Evolutionary conservation across 176 grass and related monocot genomes (phyloP), one percentile per base, ranked within the genome.

Genomic region (Poa annua): DNA sequence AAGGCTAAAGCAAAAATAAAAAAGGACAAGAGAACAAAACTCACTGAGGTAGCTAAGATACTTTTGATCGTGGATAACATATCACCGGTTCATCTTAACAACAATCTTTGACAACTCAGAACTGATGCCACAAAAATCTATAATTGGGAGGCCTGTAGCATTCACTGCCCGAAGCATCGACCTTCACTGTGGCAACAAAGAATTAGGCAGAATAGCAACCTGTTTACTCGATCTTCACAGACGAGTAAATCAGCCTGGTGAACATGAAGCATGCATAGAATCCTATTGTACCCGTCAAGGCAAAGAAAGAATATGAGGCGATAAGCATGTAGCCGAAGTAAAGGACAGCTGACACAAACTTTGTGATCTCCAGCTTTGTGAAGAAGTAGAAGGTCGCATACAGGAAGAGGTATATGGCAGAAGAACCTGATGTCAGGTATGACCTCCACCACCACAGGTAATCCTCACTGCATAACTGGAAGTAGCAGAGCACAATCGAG

Each of bases 321-420:
- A 93, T 97, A 13, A 97, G 86, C 94, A 97, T 97, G 91, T 97
- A 97, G 53, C 94, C 91, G 0, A 97, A 97, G 88, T 97, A 97
- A 49, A 97, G 66, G 70, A 91, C 65, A 0, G 86, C 94, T 50
- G 94, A 97, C 66, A 91, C 91, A 13, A 90, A 72, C 81, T 93
- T 97, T 22, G 94, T 97, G 65, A 97, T 97, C 78, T 97, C 91
- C 36, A 97, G 91, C 89, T 97, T 97, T 48, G 94, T 97, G 61
- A 93, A 93, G 87, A 97, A 97, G 67, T 97, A 97, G 76, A 97
- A 97, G 74, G 87, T 86, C 2, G 94, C 89, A 52, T 97, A 97
- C 9, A 93, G 83, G 83, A 97, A 97, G 67, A 97, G 89, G 29
- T 97, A 97, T 49, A 97, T 69, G 81, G 94, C 94, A 76, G 94